Evolutionary conservation across 2,329 filamentous ascomycete species (phyloP), one percentile per base, ranked within the genome.

Genomic region (Fusarium abutilonis): DNA sequence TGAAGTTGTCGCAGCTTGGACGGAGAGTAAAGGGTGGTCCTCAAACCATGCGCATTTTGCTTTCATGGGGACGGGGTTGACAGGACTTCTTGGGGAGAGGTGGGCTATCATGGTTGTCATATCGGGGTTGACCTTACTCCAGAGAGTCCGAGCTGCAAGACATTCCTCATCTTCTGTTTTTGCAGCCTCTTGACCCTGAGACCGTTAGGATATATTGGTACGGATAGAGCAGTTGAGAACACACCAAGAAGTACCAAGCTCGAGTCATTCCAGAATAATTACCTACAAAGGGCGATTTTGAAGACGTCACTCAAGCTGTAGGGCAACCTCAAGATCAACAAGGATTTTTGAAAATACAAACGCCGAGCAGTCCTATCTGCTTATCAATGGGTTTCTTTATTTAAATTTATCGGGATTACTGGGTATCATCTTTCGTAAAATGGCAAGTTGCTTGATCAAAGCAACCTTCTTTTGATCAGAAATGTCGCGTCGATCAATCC

Each of bases 361-460:
- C 9, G 9, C 14, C 3, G 38, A 17, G 31, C 11, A 21, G 21
- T 10, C 15, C 14, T 52, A 31, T 13, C 3, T 36, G 13, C 31
- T 9, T 44, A 32, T 56, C 19, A 49, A 40, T 8, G 45, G 50
- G 56, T 63, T 57, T 51, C 59, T 52, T 52, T 73, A 76, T 70
- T 76, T 75, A 46, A 79, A 79, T 61, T 86, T 86, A 13, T 79
- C 77, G 14, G 82, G 81, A 58, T 88, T 87, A 67, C 83, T 89
- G 55, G 84, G 80, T 75, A 92, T 89, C 77, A 92, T 80, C 72
- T 83, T 86, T 65, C 82, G 81, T 68, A 91, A 71, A 10, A 89
- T 83, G 61, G 90, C 87, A 56, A 91, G 86, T 74, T 92, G 89
- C 66, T 86, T 86, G 34, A 85, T 79, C 69, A 91, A 80, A 41